These are phyloP conservation scores for Hymenoscyphus occultus DNA, from an alignment of 2,329 filamentous ascomycete genomes.

Conservation along the genomic window DNA sequence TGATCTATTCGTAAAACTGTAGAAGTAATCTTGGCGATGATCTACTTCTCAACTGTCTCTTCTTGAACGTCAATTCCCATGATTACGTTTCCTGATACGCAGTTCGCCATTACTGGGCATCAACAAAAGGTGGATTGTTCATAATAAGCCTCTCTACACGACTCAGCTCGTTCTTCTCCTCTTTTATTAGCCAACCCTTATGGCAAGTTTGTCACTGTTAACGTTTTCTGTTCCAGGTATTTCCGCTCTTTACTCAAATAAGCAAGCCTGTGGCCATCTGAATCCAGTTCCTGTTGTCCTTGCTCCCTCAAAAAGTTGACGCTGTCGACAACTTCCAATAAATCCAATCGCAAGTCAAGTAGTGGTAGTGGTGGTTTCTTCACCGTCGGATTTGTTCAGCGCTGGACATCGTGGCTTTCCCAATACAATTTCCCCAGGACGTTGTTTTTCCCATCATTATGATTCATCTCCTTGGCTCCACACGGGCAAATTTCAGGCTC, in stretches of 20 bases:
- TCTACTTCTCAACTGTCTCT: background rate
- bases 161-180: background rate
- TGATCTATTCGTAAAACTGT: background rate
- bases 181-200: background rate
- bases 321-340: background rate
- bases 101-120: background rate
- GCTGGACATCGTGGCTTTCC: background rate
- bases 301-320: background rate
- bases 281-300: background rate
- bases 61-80: background rate
- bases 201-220: background rate
- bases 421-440: background rate
- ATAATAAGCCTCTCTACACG: background rate
- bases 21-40: background rate
- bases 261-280: background rate
- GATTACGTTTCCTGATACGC: background rate
- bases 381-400: background rate
- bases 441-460: background rate
- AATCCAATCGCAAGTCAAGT: background rate
- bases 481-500: background rate
- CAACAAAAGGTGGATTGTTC: background rate
- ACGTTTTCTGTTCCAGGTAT: background rate
- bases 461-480: background rate
- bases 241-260: background rate
- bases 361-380: background rate